A percentile compares a stretch with the other conserved stretches of the same genome.
Evolutionary conservation across 495 filamentous ascomycete genomes (phyloP).

Genomic region (Immersiella caudata): DNA sequence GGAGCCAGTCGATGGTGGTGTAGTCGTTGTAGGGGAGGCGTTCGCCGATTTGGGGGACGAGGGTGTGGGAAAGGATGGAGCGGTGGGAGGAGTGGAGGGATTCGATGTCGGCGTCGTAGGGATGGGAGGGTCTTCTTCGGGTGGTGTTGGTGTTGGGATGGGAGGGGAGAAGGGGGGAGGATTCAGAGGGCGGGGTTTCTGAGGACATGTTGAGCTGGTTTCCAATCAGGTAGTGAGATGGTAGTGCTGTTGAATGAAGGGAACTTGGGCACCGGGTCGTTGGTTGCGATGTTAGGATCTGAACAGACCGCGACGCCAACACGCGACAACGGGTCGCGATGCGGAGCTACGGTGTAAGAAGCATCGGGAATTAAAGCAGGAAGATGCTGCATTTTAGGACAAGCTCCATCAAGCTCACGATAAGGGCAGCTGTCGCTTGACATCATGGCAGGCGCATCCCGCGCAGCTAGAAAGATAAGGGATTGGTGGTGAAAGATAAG

Average conservation of each 20-base stretch:
- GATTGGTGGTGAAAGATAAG: not conserved
- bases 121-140: not conserved
- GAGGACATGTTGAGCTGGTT: not conserved
- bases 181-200: not conserved
- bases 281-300: no score
- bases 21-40: constrained; percentile 54
- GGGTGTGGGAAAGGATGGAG: constrained; percentile 41
- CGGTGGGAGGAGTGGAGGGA: constrained; percentile 26
- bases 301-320: no score
- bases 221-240: no score
- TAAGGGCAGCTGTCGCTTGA: not conserved
- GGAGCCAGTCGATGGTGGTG: constrained; percentile 51
- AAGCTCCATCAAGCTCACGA: not conserved
- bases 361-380: not conserved
- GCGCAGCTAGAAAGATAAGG: not conserved
- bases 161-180: not conserved
- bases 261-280: no score
- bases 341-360: not conserved
- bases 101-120: constrained; percentile 24
- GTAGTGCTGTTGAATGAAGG: not conserved
- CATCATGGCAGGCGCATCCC: constrained; percentile 3
- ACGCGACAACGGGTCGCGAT: not conserved
- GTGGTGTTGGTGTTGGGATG: not conserved
- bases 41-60: constrained; percentile 46
- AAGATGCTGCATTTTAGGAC: not conserved